phyloP scores from a whole-genome alignment of 345 rosid genomes.

The Heritiera fomes region DNA sequence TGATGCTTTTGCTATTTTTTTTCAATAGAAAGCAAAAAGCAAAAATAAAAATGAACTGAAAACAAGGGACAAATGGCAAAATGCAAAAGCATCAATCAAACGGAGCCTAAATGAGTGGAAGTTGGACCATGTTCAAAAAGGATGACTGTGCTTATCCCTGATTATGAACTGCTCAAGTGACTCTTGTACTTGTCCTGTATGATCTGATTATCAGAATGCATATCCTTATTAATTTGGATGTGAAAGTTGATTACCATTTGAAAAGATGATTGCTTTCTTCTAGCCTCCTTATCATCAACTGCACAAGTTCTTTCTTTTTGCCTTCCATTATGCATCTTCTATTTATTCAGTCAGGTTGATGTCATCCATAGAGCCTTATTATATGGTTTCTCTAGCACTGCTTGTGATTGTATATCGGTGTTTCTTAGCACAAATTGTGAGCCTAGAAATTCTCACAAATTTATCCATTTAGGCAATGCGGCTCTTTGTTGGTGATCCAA shows the following conservation, averaged over 20 bases:
- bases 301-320: not conserved
- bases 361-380: not conserved
- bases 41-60: no score
- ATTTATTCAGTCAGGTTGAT: not conserved
- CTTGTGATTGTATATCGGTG: not conserved
- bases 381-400: not conserved
- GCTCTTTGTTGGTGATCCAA: constrained; percentile 66
- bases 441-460: not conserved
- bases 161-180: not conserved
- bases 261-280: not conserved
- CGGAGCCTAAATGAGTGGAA: not conserved
- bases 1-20: not conserved
- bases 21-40: not conserved
- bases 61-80: not conserved
- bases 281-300: not conserved
- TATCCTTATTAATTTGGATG: not conserved
- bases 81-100: not conserved
- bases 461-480: constrained; percentile 63
- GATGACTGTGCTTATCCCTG: not conserved
- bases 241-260: not conserved
- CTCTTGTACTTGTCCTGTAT: not conserved
- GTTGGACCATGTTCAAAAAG: not conserved
- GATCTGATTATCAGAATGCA: not conserved
- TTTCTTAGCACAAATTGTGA: not conserved
- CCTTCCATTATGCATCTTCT: not conserved